These are phyloP conservation scores for Tetracladium marchalianum DNA, from an alignment of 495 filamentous ascomycete genomes.

Conservation along the genomic window DNA sequence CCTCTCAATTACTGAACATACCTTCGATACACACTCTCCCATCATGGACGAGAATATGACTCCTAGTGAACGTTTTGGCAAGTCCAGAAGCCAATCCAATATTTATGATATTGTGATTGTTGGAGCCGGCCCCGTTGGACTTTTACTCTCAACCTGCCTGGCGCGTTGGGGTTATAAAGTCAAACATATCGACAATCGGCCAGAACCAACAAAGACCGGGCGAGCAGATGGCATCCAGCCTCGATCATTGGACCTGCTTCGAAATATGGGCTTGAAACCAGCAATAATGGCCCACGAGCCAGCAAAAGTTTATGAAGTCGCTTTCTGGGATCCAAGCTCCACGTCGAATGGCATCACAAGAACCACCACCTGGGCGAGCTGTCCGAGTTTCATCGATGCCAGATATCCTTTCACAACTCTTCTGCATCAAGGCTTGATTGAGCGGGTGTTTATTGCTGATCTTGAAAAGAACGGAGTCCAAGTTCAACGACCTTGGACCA, in stretches of 20 bases:
- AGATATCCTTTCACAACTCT: conserved; percentile 69
- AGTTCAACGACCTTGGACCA: conserved; percentile 51
- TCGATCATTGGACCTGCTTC: conserved; percentile 66
- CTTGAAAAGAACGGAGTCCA: conserved; percentile 46
- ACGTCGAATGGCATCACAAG: conserved; percentile 49
- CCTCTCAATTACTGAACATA: neutral
- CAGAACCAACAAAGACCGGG: conserved; percentile 58
- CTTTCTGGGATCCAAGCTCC: conserved; percentile 64
- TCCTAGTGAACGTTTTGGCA: conserved; percentile 4
- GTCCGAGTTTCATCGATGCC: conserved; percentile 64
- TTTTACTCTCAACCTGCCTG: conserved; percentile 75
- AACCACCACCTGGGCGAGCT: conserved; percentile 60
- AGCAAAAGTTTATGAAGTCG: conserved; percentile 64
- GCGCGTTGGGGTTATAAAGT: conserved; percentile 61
- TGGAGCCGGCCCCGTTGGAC: conserved; percentile 80
- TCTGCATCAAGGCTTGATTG: conserved; percentile 66
- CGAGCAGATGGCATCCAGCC: conserved; percentile 75
- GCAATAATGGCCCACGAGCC: conserved; percentile 69
- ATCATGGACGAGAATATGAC: conserved; percentile 14
- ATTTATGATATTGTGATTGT: conserved; percentile 70
- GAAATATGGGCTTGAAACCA: conserved; percentile 60
- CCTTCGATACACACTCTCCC: neutral
- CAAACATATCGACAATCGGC: conserved; percentile 61
- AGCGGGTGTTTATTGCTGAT: conserved; percentile 60
- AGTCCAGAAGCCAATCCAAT: neutral